A percentile compares a stretch with the other conserved stretches of the same genome.
phyloP scores from a whole-genome alignment of 1,284 basidiomycete genomes.

The Ganoderma lucidum region DNA sequence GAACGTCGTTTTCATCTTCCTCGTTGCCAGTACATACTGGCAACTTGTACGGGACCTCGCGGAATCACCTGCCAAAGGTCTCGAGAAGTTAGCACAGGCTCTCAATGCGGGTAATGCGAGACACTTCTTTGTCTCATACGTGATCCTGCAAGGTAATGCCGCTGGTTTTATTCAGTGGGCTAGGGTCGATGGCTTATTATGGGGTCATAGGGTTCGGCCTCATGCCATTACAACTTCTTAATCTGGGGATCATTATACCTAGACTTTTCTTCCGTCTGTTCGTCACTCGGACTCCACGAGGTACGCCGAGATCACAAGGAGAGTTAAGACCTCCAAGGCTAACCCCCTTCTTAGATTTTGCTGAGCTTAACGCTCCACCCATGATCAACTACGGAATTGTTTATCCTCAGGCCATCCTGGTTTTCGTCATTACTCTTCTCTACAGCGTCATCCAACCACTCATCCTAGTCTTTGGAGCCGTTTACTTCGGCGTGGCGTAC shows the following conservation, averaged over 20 bases:
- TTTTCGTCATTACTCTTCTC: constrained; percentile 94
- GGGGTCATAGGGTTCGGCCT: constrained; percentile 76
- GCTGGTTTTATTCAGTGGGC: not conserved
- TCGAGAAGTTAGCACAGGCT: constrained; percentile 87
- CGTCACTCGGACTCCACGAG: constrained; percentile 85
- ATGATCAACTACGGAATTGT: constrained; percentile 95
- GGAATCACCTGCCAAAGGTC: constrained; percentile 87
- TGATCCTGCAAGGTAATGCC: constrained; percentile 83
- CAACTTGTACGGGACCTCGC: constrained; percentile 88
- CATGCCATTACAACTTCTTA: constrained; percentile 94
- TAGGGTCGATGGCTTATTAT: not conserved
- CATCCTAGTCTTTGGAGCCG: constrained; percentile 92
- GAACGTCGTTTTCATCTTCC: constrained; percentile 96
- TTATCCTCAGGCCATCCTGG: constrained; percentile 94
- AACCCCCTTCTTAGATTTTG: constrained; percentile 70
- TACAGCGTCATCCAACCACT: constrained; percentile 97
- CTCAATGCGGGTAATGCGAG: constrained; percentile 81
- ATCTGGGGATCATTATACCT: constrained; percentile 86
- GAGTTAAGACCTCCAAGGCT: constrained; percentile 12
- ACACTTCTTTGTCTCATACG: constrained; percentile 96
- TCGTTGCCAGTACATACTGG: constrained; percentile 91
- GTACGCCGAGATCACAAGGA: constrained; percentile 48
- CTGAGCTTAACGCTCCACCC: constrained; percentile 96
- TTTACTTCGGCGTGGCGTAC: constrained; percentile 95
- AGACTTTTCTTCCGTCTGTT: constrained; percentile 76